Conservation (phyloP, 257 asterid genomes). For the Solanum medicagineum region DNA sequence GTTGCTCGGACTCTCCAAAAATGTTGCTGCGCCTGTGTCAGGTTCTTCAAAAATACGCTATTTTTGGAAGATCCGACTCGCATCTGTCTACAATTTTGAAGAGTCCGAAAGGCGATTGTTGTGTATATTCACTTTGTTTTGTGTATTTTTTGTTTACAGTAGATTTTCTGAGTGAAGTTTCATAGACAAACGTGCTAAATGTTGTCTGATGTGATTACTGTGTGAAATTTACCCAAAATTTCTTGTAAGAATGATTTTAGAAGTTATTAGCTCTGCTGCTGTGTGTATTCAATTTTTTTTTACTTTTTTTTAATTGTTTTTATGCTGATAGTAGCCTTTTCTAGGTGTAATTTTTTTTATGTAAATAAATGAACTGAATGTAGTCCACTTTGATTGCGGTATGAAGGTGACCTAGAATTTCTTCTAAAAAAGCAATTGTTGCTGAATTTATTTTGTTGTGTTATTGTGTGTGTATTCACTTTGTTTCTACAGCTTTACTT, state of each 20-base stretch:
- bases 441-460: neutral
- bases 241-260: neutral
- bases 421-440: neutral
- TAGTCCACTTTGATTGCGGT: neutral
- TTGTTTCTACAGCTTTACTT: neutral
- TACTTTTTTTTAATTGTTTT: constrained; percentile 4
- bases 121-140: neutral
- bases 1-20: too few species aligned
- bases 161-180: too few species aligned
- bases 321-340: constrained; percentile 6
- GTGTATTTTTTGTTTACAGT: too few species aligned
- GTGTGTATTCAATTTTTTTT: neutral
- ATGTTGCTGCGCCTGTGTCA: too few species aligned
- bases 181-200: too few species aligned
- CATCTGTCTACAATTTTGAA: too few species aligned
- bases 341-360: neutral
- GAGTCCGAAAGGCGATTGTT: too few species aligned
- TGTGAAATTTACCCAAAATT: neutral
- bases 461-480: neutral
- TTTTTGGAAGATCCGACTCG: too few species aligned
- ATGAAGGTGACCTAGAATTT: neutral
- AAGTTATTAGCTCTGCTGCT: neutral
- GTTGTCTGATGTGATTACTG: neutral
- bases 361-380: neutral
- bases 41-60: too few species aligned